A percentile compares a stretch with the other conserved stretches of the same genome.
Conservation (phyloP, 495 filamentous ascomycete genomes). For the Ramalina peruviana region DNA sequence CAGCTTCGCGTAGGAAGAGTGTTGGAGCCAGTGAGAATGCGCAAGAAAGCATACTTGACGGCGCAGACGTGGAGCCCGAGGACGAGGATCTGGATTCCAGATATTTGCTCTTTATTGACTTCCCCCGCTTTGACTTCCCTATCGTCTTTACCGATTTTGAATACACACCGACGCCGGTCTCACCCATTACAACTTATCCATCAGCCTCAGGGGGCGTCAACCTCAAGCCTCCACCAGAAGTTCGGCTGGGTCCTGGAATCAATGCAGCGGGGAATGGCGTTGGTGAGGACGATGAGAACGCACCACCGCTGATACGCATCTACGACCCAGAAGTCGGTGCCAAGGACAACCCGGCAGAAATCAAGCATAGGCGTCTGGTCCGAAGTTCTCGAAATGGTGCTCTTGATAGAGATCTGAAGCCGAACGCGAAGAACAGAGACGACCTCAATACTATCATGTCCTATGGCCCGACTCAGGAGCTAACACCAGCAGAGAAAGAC, state of each 20-base stretch:
- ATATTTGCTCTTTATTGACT: constrained; percentile 73
- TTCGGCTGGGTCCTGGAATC: constrained; percentile 72
- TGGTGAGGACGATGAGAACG: constrained; percentile 36
- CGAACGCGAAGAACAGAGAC: constrained; percentile 91
- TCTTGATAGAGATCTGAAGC: constrained; percentile 83
- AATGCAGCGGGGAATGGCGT: constrained; percentile 38
- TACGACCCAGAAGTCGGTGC: constrained; percentile 90
- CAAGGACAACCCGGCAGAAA: constrained; percentile 85
- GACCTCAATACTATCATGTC: constrained; percentile 82
- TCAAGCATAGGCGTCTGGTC: constrained; percentile 83
- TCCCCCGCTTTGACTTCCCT: constrained; percentile 91
- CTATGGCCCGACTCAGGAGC: constrained; percentile 80
- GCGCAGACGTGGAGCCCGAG: constrained; percentile 16
- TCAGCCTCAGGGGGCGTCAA: constrained; percentile 50
- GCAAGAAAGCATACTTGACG: constrained; percentile 20
- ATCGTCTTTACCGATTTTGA: constrained; percentile 91
- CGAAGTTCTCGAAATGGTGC: constrained; percentile 87
- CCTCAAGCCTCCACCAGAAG: constrained; percentile 65
- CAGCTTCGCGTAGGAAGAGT: constrained; percentile 3
- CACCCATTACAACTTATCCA: constrained; percentile 47
- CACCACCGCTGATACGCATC: constrained; percentile 55
- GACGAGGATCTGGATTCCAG: constrained; percentile 31
- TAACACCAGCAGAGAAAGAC: constrained; percentile 85
- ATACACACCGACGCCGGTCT: constrained; percentile 72
- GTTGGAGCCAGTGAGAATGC: constrained; percentile 20